Evolutionary conservation across 352 stramenopile species (phyloP), one percentile per base, ranked within the genome.

Genomic region (Phytophthora megakarya): DNA sequence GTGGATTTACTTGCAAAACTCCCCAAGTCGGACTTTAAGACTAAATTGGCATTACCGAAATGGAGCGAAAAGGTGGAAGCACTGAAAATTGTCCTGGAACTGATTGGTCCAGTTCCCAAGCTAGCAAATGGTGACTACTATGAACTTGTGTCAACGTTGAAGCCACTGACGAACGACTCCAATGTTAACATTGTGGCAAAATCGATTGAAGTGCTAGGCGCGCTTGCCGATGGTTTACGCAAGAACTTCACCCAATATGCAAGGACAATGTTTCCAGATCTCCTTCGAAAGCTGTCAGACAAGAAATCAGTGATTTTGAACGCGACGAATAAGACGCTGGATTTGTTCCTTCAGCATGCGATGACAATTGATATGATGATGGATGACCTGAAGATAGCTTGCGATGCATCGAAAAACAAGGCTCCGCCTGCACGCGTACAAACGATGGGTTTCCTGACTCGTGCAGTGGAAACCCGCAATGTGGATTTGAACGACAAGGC

Each of bases 101-200:
- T 86, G 40, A 90, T 95, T 54, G 88, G 88, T 1, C 76, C 86
- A 5, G 73, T 96, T 18, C 88, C 88, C 5, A 96, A 96, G 66
- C 75, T 96, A 18, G 85, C 86, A 21, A 90, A 91, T 50, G 88
- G 86, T 16, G 88, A 96, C 16, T 96, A 90, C 63, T 91, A 92
- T 59, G 88, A 96, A 63, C 71, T 96, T 11, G 84, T 96, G 46
- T 86, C 84, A 30, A 94, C 81, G 3, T 65, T 96, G 12, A 95
- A 95, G 55, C 48, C 90, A 13, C 61, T 92, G 11, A 86, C 66
- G 16, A 92, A 91, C 35, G 88, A 96, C 52, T 82, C 88, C 16
- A 96, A 96, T 54, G 88, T 96, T 21, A 95, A 96, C 45, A 95
- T 96, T 52, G 76, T 89, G 25, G 86, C 86, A 6, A 96, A 95